These are phyloP conservation scores for Lathyrus aphaca DNA, from an alignment of 306 rosid species.

Conservation along the genomic window DNA sequence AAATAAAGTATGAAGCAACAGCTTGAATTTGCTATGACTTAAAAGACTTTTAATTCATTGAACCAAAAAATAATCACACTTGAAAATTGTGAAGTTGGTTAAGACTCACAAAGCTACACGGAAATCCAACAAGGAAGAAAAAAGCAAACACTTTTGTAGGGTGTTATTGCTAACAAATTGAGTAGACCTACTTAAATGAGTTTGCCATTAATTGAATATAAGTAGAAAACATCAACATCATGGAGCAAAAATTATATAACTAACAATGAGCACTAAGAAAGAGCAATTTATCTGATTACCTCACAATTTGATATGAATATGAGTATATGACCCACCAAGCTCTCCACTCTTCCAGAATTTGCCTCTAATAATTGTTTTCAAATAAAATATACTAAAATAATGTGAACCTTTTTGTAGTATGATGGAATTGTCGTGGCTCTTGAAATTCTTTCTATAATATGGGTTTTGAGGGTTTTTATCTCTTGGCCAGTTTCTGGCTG, in stretches of 20 bases:
- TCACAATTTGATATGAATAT: slow-evolving; percentile 9
- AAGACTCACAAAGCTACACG: slow-evolving; percentile 31
- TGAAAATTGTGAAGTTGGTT: slow-evolving; percentile 28
- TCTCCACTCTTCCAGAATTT: slow-evolving; percentile 53
- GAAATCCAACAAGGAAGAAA: slow-evolving; percentile 33
- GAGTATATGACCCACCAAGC: slow-evolving; percentile 47
- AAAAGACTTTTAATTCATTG: slow-evolving; percentile 24
- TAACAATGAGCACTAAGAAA: slow-evolving; percentile 50
- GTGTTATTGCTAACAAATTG: slow-evolving; percentile 5
- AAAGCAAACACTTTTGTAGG: slow-evolving; percentile 34
- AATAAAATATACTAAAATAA: not conserved
- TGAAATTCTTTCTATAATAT: slow-evolving; percentile 13
- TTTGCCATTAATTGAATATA: slow-evolving; percentile 43
- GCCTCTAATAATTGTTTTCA: slow-evolving; percentile 10
- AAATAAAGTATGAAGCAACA: slow-evolving; percentile 30
- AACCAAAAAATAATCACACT: slow-evolving; percentile 11
- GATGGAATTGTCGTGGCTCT: not conserved
- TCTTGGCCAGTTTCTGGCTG: slow-evolving; percentile 30
- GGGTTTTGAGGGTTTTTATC: not conserved
- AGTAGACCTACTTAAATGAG: slow-evolving; percentile 38
- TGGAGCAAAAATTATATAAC: slow-evolving; percentile 44
- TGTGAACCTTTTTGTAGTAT: slow-evolving; percentile 25
- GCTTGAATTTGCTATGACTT: slow-evolving; percentile 7
- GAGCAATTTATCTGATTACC: slow-evolving; percentile 16
- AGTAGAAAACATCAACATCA: slow-evolving; percentile 45